phyloP scores from a whole-genome alignment of 2,329 filamentous ascomycete genomes.

The Exophiala aquamarina region DNA sequence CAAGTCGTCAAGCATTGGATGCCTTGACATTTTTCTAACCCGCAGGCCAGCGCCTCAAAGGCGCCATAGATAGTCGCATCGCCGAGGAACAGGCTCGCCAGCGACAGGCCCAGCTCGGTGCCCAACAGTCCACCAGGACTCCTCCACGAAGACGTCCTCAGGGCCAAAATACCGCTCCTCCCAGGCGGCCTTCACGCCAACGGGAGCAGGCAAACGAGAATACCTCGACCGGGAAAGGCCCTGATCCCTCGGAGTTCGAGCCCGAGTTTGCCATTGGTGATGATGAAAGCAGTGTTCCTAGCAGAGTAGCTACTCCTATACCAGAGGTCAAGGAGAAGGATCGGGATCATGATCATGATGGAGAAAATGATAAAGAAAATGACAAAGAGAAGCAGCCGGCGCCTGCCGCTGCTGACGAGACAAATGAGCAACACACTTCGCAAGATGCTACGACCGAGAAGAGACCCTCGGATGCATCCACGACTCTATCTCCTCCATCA shows the following conservation, averaged over 20 bases:
- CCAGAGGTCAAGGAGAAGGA: conserved; percentile 42
- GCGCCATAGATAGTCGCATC: conserved; percentile 81
- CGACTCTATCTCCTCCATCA: conserved; percentile 28
- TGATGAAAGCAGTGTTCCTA: conserved; percentile 61
- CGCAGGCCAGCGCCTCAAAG: conserved; percentile 68
- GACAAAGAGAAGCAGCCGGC: conserved; percentile 29
- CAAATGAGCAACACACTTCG: conserved; percentile 12
- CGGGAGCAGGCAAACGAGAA: conserved; percentile 41
- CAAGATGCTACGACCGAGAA: conserved; percentile 24
- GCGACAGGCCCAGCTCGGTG: conserved; percentile 42
- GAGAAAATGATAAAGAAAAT: conserved; percentile 21
- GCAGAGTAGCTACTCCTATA: conserved; percentile 60
- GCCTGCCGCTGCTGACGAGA: conserved; percentile 28
- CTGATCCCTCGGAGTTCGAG: conserved; percentile 86
- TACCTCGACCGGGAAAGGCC: conserved; percentile 54
- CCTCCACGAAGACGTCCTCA: conserved; percentile 35
- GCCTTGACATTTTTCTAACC: background rate
- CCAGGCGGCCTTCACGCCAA: conserved; percentile 30
- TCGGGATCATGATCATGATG: conserved; percentile 21
- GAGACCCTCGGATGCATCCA: conserved; percentile 25
- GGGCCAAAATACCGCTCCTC: conserved; percentile 32
- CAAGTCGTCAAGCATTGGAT: background rate
- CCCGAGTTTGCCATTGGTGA: conserved; percentile 85
- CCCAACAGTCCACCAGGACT: conserved; percentile 48
- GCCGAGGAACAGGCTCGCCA: conserved; percentile 88